Conservation (phyloP, 345 rosid species). For the Boechera stricta region DNA sequence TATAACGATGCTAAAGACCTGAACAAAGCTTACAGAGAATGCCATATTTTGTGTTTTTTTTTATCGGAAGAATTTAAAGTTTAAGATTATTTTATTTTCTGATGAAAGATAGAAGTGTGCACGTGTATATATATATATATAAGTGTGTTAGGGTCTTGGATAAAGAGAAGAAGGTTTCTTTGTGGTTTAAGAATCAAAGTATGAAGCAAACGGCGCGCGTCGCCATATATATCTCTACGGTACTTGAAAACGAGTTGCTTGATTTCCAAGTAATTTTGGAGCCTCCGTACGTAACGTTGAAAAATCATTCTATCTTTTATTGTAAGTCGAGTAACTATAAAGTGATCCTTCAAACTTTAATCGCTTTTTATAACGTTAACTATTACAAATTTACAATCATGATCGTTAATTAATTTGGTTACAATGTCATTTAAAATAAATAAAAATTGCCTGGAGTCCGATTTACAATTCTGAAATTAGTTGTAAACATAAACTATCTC, state of each 20-base stretch:
- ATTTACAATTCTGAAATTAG: not conserved
- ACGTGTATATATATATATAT: conserved; percentile 33
- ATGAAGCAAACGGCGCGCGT: conserved; percentile 46
- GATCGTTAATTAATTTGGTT: not conserved
- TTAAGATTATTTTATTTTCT: conserved; percentile 11
- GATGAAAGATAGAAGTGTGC: conserved; percentile 18
- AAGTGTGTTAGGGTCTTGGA: conserved; percentile 25
- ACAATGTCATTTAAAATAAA: not conserved
- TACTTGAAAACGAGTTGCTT: conserved; percentile 32
- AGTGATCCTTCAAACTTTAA: conserved; percentile 42
- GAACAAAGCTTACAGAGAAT: conserved; percentile 25
- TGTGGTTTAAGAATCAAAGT: conserved; percentile 35
- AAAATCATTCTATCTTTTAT: conserved; percentile 18
- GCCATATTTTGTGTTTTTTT: conserved; percentile 26
- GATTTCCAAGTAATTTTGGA: conserved; percentile 31
- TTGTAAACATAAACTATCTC: not conserved
- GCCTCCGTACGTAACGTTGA: conserved; percentile 44
- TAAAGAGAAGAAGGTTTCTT: conserved; percentile 31
- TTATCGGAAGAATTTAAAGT: not conserved
- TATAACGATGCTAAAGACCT: conserved; percentile 5
- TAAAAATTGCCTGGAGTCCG: not conserved
- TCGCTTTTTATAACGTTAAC: not conserved
- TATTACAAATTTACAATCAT: not conserved
- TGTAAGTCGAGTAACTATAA: conserved; percentile 30
- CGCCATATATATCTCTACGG: conserved; percentile 35